phyloP scores from a whole-genome alignment of 1,284 basidiomycete species.

The Fomitopsis betulina region DNA sequence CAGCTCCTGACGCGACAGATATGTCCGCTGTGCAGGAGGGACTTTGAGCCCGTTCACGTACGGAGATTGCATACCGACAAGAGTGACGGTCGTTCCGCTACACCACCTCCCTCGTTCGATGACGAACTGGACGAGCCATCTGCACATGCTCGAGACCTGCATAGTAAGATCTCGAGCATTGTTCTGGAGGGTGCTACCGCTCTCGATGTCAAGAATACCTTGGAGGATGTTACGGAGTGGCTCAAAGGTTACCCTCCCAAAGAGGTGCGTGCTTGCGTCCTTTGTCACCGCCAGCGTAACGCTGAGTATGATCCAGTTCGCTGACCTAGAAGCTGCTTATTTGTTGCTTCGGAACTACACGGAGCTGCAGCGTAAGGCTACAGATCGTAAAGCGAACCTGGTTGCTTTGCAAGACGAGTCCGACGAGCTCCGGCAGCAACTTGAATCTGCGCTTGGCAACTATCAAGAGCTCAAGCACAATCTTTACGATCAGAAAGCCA shows the following conservation, averaged over 20 bases:
- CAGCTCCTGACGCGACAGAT: slow-evolving; percentile 16
- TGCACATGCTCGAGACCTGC: slow-evolving; percentile 26
- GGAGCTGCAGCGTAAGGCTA: slow-evolving; percentile 15
- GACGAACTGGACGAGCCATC: slow-evolving; percentile 18
- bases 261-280: slow-evolving; percentile 26
- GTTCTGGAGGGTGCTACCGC: slow-evolving; percentile 33
- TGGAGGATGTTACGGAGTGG: slow-evolving; percentile 33
- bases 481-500: slow-evolving; percentile 9
- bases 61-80: slow-evolving; percentile 25
- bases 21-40: slow-evolving; percentile 27
- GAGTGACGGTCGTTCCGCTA: slow-evolving; percentile 13
- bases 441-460: slow-evolving; percentile 6
- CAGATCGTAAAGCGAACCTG: slow-evolving; percentile 13
- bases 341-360: slow-evolving; percentile 17
- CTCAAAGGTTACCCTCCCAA: slow-evolving; percentile 31
- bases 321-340: slow-evolving; percentile 21
- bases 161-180: slow-evolving; percentile 32
- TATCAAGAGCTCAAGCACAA: slow-evolving; percentile 18
- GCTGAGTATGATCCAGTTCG: slow-evolving; percentile 11
- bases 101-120: slow-evolving; percentile 13
- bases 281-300: neutral
- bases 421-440: slow-evolving; percentile 17
- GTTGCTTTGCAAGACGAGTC: slow-evolving; percentile 14
- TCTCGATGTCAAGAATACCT: slow-evolving; percentile 30
- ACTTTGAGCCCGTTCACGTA: slow-evolving; percentile 17